Conservation (phyloP, 352 stramenopile species). For the Phytophthora vignae region DNA sequence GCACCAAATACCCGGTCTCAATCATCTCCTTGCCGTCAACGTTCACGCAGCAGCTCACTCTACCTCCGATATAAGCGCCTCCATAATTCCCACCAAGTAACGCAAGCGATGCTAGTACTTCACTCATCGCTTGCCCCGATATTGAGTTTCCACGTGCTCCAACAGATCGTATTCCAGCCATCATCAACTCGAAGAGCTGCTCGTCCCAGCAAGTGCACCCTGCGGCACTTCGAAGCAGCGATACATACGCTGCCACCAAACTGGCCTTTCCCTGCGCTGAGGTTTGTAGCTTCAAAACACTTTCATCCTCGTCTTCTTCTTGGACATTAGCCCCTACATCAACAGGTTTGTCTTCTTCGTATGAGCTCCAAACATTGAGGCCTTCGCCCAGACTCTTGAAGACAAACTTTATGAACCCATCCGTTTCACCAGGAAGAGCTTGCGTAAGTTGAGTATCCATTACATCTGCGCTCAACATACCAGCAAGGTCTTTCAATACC, state of each 20-base stretch:
- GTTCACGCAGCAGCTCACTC: constrained; percentile 78
- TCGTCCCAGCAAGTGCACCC: constrained; percentile 44
- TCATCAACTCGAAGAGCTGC: constrained; percentile 39
- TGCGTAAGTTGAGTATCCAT: constrained; percentile 48
- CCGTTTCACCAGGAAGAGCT: constrained; percentile 26
- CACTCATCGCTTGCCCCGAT: constrained; percentile 20
- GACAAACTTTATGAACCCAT: constrained; percentile 45
- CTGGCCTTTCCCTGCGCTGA: constrained; percentile 56
- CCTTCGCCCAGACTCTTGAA: constrained; percentile 44
- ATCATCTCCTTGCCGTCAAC: constrained; percentile 80
- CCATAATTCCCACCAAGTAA: constrained; percentile 67
- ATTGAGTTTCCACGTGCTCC: constrained; percentile 4
- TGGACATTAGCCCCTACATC: background rate
- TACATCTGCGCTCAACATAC: constrained; percentile 42
- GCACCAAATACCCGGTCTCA: constrained; percentile 72
- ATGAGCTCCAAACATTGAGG: constrained; percentile 58
- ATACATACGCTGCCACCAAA: constrained; percentile 56
- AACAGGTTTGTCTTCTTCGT: constrained; percentile 26
- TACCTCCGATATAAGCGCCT: constrained; percentile 56
- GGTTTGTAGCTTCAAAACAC: constrained; percentile 48
- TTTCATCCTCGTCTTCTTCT: constrained; percentile 17
- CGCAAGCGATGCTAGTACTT: constrained; percentile 50
- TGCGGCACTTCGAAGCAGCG: constrained; percentile 50
- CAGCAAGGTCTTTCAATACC: constrained; percentile 55
- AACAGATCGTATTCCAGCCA: constrained; percentile 16